Evolutionary conservation across 1,284 basidiomycete genomes (phyloP), one percentile per base, ranked within the genome.

Genomic region (Pascua sp.): DNA sequence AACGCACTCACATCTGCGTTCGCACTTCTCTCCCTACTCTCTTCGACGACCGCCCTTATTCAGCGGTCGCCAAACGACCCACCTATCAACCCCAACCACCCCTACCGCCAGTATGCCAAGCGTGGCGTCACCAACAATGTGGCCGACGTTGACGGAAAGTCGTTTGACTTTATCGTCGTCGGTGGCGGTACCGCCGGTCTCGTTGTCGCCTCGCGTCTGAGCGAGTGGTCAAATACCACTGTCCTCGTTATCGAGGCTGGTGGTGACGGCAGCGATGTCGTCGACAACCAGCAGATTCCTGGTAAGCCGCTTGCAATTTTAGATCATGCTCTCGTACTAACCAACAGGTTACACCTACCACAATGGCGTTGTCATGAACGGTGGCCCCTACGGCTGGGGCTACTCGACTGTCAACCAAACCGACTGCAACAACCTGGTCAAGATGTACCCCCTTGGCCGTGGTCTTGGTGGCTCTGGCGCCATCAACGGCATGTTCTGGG

Each of bases 221-320:
- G 85, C 0, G 88, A 87, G 60, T 84, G 88, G 77, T 71, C 80
- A 0, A 83, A 83, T 65, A 80, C 79, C 11, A 86, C 85, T 1
- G 86, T 90, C 7, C 81, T 87, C 40, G 85, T 88, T 42, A 79
- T 89, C 55, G 87, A 90, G 70, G 86, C 87, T 4, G 87, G 88
- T 24, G 81, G 81, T 44, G 80, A 83, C 40, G 86, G 86, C 0
- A 77, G 81, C 48, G 80, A 80, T 4, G 81, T 82, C 45, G 50
- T 62, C 42, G 67, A 73, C 39, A 48, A 71, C 60, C 73, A 76
- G 46, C 77, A 82, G 65, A 78, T 81, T 49, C 74, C 77, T 16
- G 77, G 75, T 72, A 15, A 77, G 82, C 62, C 17, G 15, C 41
- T 40, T 15, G 16, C 16, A 18, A 17, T 16, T 11, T n/a, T 10